Evolutionary conservation across 225 moss, liverwort and hornwort genomes (phyloP), one percentile per base, ranked within the genome.

Genomic region (Polytrichum commune): DNA sequence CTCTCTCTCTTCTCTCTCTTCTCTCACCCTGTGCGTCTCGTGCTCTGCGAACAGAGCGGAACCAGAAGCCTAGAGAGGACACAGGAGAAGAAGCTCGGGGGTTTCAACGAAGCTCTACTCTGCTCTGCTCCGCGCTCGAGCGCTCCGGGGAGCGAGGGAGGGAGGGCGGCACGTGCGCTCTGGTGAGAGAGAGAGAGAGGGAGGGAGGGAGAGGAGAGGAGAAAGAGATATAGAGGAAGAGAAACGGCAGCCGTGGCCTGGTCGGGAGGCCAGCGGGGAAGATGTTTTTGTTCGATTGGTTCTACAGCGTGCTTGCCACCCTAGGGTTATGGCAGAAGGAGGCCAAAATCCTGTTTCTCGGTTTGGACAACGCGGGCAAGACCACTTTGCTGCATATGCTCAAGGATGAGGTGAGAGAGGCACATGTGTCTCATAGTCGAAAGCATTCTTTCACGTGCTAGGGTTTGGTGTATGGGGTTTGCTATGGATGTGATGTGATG

Each of bases 321-420:
- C 82, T 93, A 80, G 91, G 93, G 87, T 85, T 93, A 89, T 93
- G 93, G 93, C 93, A 93, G 84, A 93, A 93, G 87, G 93, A 93
- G 80, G 93, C 93, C 73, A 93, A 93, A 84, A 93, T 93, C 84
- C 79, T 93, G 81, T 95, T 95, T n/a, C 89, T 95, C 54, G 95
- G 95, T 56, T 74, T 95, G 85, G 95, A 95, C 73, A 95, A 95
- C 87, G 95, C 95, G 53, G 95, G 95, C 67, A 95, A 95, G 76
- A 95, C 95, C n/a, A 95, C 95, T 29, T 60, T 95, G 65, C 84
- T 95, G 60, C 95, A 95, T 32, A 95, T 95, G 95, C 87, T 95
- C 79, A 95, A 95, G 85, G 95, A 95, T 84, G 95, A 95, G 95
- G 95, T 90, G 65, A 7, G 54, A 9, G 25, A 56, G 38, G 38